Base-by-base conservation (phyloP, 768 basidiomycete species). In the Termitomyces sp. region DNA sequence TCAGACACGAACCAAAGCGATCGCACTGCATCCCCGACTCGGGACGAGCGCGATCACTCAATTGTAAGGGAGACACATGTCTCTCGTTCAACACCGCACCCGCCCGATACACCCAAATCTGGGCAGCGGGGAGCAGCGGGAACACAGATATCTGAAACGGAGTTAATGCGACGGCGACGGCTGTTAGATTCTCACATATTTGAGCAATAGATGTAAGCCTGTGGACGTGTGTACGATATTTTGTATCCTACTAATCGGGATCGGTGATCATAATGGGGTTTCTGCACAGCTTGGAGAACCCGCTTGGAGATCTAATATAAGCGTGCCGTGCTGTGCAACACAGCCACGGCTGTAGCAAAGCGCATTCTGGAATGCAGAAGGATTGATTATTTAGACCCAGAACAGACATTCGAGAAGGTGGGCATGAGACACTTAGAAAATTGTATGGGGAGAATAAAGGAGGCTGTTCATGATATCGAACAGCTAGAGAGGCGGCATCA, bases 91-190 rank as follows among this genome's bases (percentile, higher is more conserved):
- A 64, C 55, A 37, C 54, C 63, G 48, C 64, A 49, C 38, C 53
- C 55, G 27, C 60, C 60, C 44, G 66, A 54, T 53, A 63, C 59
- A 49, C 62, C 63, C 41, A 69, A 69, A 59, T 60, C 71, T 29
- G 70, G 72, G 61, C 63, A 69, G 34, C 69, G 82, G 63, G 62
- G 78, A 71, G 45, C 45, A n/a, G 72, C 79, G 14, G 86, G 88
- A 17, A 84, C 86, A 60, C 85, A 83, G 41, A 91, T 90, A 56
- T 80, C 82, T n/a, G 90, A 92, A 70, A 80, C 76, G 19, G 90
- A 91, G 70, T 69, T 93, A 68, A 87, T 95, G 79, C 74, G 86
- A 64, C 79, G 93, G 63, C 81, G 89, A 52, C 82, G 92, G 64
- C 68, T 95, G 68, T 75, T 95, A 53, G 88, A 90, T 62, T 79